phyloP scores from a whole-genome alignment of 352 stramenopile genomes.

The Pythium monospermum region DNA sequence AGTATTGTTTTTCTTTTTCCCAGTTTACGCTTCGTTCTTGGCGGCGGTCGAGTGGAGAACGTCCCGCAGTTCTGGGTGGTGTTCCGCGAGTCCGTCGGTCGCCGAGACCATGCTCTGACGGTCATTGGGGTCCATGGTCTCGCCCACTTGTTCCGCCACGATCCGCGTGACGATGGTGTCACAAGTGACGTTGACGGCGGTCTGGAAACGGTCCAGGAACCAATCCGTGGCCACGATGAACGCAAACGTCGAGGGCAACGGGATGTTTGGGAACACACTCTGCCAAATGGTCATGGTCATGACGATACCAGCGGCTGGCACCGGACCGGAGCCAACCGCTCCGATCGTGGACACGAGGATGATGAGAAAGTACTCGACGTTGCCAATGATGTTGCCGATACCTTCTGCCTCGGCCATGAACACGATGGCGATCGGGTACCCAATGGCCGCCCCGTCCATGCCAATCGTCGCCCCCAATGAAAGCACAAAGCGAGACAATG shows the following conservation, averaged over 20 bases:
- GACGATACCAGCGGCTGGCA: conserved; percentile 26
- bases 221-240: conserved; percentile 62
- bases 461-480: conserved; percentile 28
- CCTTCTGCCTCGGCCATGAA: conserved; percentile 34
- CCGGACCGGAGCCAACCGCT: conserved; percentile 24
- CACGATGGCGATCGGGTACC: conserved; percentile 29
- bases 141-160: conserved; percentile 33
- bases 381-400: conserved; percentile 18
- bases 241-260: conserved; percentile 40
- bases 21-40: conserved; percentile 10
- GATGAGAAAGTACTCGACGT: conserved; percentile 34
- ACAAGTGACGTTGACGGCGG: conserved; percentile 53
- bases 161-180: conserved; percentile 56
- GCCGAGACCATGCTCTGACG: conserved; percentile 17
- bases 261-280: conserved; percentile 27
- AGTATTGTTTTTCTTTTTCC: no score
- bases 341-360: conserved; percentile 26
- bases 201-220: conserved; percentile 54
- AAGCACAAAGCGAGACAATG: conserved; percentile 30
- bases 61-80: conserved; percentile 19
- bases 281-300: conserved; percentile 41
- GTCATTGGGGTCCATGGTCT: conserved; percentile 22
- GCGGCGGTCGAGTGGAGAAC: conserved; percentile 3
- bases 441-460: conserved; percentile 29
- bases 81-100: conserved; percentile 7